phyloP scores from a whole-genome alignment of 1,284 basidiomycete species.

The Puccinia polysora region DNA sequence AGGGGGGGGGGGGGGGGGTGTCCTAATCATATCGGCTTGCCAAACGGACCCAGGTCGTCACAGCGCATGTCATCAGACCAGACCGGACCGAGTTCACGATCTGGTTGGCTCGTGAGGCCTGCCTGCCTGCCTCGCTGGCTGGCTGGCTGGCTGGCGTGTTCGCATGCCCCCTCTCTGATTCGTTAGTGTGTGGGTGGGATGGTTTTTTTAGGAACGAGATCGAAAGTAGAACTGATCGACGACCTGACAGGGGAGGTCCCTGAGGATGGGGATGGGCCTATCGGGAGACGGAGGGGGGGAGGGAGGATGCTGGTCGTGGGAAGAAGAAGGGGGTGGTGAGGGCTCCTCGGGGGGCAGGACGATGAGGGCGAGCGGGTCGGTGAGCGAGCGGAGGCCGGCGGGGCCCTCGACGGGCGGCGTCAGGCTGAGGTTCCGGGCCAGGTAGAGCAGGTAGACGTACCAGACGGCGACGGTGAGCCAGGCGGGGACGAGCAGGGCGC shows the following conservation, averaged over 20 bases:
- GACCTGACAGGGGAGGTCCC: constrained; percentile 34
- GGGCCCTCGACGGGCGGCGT: constrained; percentile 22
- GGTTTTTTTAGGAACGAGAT: too few species aligned
- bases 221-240: constrained; percentile 37
- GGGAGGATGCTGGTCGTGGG: not conserved
- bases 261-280: constrained; percentile 25
- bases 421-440: constrained; percentile 6
- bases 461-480: constrained; percentile 33
- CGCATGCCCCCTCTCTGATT: too few species aligned
- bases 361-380: constrained; percentile 10
- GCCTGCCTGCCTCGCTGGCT: too few species aligned
- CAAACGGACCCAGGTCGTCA: too few species aligned
- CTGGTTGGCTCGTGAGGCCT: too few species aligned
- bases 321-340: not conserved
- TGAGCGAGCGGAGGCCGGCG: constrained; percentile 5
- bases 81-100: too few species aligned
- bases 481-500: constrained; percentile 10
- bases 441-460: constrained; percentile 14
- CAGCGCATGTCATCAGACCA: too few species aligned
- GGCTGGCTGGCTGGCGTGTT: too few species aligned
- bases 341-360: not conserved
- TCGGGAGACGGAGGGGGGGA: not conserved
- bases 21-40: too few species aligned
- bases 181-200: too few species aligned
- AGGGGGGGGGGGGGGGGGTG: too few species aligned